phyloP scores from a whole-genome alignment of 805 yeast genomes.

The Maudiozyma serrabonitensis region DNA sequence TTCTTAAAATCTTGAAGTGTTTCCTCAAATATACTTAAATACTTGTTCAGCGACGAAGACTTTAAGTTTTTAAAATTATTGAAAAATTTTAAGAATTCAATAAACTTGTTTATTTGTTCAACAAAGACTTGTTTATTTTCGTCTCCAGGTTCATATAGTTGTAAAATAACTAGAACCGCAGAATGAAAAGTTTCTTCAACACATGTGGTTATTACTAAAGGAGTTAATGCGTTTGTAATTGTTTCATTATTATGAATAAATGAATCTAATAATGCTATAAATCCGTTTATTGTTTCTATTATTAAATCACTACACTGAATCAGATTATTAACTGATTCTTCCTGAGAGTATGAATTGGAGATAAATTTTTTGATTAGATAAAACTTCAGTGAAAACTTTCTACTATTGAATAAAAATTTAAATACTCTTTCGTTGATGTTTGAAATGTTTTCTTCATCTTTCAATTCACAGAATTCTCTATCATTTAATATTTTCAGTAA shows the following conservation, averaged over 20 bases:
- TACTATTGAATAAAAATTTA: not conserved
- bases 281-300: constrained; percentile 1
- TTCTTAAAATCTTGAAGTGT: not conserved
- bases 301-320: constrained; percentile 1
- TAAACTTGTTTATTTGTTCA: not conserved
- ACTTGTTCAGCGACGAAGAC: not conserved
- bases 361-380: constrained; percentile 2
- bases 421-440: constrained; percentile 2
- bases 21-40: constrained; percentile 1
- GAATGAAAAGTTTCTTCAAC: constrained; percentile 2
- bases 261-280: constrained; percentile 3
- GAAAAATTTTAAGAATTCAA: constrained; percentile 2
- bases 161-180: constrained; percentile 1
- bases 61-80: constrained; percentile 2
- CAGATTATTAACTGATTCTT: not conserved
- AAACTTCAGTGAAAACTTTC: constrained; percentile 3
- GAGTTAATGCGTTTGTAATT: constrained; percentile 5
- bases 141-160: not conserved
- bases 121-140: not conserved
- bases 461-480: not conserved
- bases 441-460: not conserved
- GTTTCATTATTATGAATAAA: constrained; percentile 4
- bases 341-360: not conserved
- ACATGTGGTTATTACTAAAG: constrained; percentile 2
- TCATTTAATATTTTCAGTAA: constrained; percentile 1